These are phyloP conservation scores for Trichoderma semiorbis DNA, from an alignment of 2,329 filamentous ascomycete species.

Conservation along the genomic window DNA sequence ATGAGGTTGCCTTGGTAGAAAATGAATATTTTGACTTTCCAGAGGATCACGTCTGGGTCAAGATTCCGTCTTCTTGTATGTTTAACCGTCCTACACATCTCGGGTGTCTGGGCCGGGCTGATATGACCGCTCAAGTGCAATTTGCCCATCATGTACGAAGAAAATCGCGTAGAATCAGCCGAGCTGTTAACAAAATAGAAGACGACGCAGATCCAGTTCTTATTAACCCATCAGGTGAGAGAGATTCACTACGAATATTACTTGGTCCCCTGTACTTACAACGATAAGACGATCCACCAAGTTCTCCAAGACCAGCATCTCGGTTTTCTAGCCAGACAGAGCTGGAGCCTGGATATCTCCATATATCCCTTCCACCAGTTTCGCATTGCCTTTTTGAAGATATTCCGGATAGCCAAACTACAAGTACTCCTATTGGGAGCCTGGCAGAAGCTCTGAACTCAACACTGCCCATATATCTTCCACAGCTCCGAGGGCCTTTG, in stretches of 20 bases:
- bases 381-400: not conserved
- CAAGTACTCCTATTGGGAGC: not conserved
- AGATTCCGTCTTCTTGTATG: not conserved
- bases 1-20: not conserved
- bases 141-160: conserved; percentile 3
- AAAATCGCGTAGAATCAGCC: not conserved
- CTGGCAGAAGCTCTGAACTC: not conserved
- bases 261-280: not conserved
- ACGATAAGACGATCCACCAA: not conserved
- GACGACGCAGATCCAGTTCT: not conserved
- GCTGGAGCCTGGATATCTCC: not conserved
- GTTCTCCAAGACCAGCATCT: not conserved
- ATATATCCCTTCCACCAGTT: not conserved
- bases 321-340: not conserved
- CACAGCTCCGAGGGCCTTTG: not conserved
- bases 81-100: not conserved
- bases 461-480: conserved; percentile 1
- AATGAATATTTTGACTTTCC: not conserved
- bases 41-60: conserved; percentile 1
- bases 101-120: not conserved
- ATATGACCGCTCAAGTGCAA: not conserved
- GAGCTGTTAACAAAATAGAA: not conserved
- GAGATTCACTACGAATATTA: not conserved
- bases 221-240: not conserved
- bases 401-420: not conserved